phyloP scores from a whole-genome alignment of 345 rosid species.

The Nephelium lappaceum region DNA sequence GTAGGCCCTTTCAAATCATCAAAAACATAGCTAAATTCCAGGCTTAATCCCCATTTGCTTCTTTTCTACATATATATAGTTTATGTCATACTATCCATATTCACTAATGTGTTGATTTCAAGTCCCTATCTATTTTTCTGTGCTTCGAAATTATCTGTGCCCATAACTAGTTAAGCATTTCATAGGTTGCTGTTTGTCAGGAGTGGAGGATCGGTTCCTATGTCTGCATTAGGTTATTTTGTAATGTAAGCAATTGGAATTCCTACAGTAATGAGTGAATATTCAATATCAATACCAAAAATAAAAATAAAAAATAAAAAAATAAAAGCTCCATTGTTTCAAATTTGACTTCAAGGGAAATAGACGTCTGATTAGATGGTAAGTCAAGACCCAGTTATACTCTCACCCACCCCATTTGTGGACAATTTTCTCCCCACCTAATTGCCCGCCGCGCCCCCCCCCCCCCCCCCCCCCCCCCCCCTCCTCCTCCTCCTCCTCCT shows the following conservation, averaged over 20 bases:
- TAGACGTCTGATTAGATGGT: too few species aligned
- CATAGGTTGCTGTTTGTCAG: background rate
- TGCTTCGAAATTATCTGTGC: background rate
- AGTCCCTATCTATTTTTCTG: background rate
- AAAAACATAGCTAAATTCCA: slow-evolving; percentile 8
- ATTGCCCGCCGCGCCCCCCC: too few species aligned
- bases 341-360: too few species aligned
- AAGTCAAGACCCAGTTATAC: too few species aligned
- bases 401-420: too few species aligned
- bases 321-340: too few species aligned
- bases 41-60: background rate
- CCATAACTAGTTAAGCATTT: background rate
- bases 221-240: background rate
- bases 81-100: background rate
- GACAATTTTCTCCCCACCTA: too few species aligned
- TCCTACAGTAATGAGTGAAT: background rate
- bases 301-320: too few species aligned
- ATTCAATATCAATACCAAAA: background rate
- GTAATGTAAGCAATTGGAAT: background rate
- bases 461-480: too few species aligned
- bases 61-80: background rate
- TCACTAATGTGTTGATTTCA: slow-evolving; percentile 2
- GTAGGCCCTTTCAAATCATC: background rate
- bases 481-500: too few species aligned
- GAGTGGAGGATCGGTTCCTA: background rate